phyloP scores from a whole-genome alignment of 345 rosid genomes.

The Clarkia xantiana region DNA sequence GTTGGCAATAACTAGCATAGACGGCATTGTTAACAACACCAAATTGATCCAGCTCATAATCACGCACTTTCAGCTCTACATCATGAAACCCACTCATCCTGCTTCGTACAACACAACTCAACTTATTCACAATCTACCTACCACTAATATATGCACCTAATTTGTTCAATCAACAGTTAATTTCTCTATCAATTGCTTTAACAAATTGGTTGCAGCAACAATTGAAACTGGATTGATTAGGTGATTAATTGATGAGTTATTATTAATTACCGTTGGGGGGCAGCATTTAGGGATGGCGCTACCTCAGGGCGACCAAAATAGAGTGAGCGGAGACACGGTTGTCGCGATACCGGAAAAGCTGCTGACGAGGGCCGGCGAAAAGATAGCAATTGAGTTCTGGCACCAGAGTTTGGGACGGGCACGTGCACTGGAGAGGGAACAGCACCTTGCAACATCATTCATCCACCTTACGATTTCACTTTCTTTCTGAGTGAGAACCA shows the following conservation, averaged over 20 bases:
- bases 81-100: constrained; percentile 51
- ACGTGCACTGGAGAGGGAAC: constrained; percentile 11
- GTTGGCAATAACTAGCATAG: constrained; percentile 77
- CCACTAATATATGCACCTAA: too few species aligned
- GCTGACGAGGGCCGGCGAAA: constrained; percentile 10
- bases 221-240: too few species aligned
- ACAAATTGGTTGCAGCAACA: too few species aligned
- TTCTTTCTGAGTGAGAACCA: too few species aligned
- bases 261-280: constrained; percentile 48
- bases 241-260: not conserved
- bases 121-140: not conserved
- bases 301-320: constrained; percentile 11
- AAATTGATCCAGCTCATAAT: constrained; percentile 79
- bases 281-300: constrained; percentile 34
- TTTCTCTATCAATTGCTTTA: too few species aligned
- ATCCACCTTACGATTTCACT: too few species aligned
- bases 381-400: constrained; percentile 2
- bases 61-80: constrained; percentile 61
- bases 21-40: constrained; percentile 86
- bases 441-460: constrained; percentile 18
- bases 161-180: too few species aligned
- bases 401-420: constrained; percentile 10
- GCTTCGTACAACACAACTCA: constrained; percentile 4
- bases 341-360: constrained; percentile 7
- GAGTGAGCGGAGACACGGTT: constrained; percentile 10